phyloP scores from a whole-genome alignment of 129 eudicot genomes.

The Glebionis coronaria region DNA sequence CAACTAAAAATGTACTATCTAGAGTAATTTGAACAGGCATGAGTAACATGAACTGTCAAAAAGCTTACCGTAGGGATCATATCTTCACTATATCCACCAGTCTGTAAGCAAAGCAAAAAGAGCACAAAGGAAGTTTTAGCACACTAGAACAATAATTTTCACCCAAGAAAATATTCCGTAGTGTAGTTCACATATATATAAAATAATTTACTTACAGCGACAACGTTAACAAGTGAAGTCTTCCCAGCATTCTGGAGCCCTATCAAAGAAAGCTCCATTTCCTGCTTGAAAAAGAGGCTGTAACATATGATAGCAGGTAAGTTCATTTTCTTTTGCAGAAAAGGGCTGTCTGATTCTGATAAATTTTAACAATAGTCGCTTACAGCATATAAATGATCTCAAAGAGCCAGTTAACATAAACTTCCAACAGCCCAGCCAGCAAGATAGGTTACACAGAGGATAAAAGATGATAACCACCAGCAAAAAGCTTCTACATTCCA shows the following conservation, averaged over 20 bases:
- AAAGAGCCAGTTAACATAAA: too few relatives aligned
- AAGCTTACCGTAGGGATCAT: constrained; percentile 91
- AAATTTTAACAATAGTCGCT: not conserved
- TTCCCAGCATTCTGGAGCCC: constrained; percentile 99
- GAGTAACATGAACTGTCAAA: not conserved
- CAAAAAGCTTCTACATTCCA: too few relatives aligned
- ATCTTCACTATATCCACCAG: constrained; percentile 98
- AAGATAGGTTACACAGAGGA: too few relatives aligned
- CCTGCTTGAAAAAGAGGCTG: constrained; percentile 99
- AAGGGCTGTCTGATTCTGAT: not conserved
- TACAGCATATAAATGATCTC: too few relatives aligned
- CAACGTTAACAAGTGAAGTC: constrained; percentile 96
- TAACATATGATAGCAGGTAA: constrained; percentile 22
- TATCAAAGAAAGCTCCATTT: constrained; percentile 96
- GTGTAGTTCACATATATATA: not conserved
- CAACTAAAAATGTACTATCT: too few relatives aligned
- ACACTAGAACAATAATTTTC: not conserved
- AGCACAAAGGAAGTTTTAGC: constrained; percentile 7
- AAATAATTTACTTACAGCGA: constrained; percentile 68
- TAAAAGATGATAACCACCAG: too few relatives aligned
- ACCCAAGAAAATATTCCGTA: not conserved
- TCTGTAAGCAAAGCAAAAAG: constrained; percentile 34
- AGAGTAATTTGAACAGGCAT: too few relatives aligned
- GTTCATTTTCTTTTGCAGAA: not conserved
- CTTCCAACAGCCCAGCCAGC: too few relatives aligned